Evolutionary conservation across 1,284 basidiomycete genomes (phyloP), one percentile per base, ranked within the genome.

Genomic region (Naganishia sp.): DNA sequence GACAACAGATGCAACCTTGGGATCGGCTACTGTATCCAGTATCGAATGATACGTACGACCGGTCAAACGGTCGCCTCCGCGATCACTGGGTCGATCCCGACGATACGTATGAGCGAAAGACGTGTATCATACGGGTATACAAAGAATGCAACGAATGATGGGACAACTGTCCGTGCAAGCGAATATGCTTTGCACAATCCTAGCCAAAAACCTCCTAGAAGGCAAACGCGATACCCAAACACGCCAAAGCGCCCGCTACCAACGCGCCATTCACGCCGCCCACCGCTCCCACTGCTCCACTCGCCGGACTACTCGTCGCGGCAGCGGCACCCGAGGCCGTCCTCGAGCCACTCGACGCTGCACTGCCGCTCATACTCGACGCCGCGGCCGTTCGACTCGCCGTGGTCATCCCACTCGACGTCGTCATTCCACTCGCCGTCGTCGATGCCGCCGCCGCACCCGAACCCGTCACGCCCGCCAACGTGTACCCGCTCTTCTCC

Each of bases 401-500:
- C 31, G 57, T 36, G 16, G 16, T 21, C n/a, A 45, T n/a, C 13
- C 46, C 9, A 13, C 36, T 21, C 13, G 64, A 63, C 11, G 73
- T 69, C 6, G 66, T 50, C 11, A 69, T 56, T 6, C 61, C 44
- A 3, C 67, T 42, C 2, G 69, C 48, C 13, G 68, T 57, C 3
- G 69, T 54, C 7, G 64, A 39, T 13, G 60, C 16, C 49, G 49
- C 55, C 21, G 68, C 59, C 31, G 59, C 46, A 7, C 64, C 50
- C 23, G 68, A 68, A 25, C 68, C 69, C 3, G 70, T 67, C 2
- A 70, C 68, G 21, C 71, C 71, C 23, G 67, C 49, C 43, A 78
- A 64, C 6, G 75, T 69, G 70, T 79, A 80, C 55, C 70, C 69
- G 69, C 79, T 69, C 72, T 78, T 79, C 46, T 72, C 64, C 80